A percentile compares a stretch with the other conserved stretches of the same genome.
phyloP scores from a whole-genome alignment of 306 rosid genomes.

The Citrullus mucosospermus region DNA sequence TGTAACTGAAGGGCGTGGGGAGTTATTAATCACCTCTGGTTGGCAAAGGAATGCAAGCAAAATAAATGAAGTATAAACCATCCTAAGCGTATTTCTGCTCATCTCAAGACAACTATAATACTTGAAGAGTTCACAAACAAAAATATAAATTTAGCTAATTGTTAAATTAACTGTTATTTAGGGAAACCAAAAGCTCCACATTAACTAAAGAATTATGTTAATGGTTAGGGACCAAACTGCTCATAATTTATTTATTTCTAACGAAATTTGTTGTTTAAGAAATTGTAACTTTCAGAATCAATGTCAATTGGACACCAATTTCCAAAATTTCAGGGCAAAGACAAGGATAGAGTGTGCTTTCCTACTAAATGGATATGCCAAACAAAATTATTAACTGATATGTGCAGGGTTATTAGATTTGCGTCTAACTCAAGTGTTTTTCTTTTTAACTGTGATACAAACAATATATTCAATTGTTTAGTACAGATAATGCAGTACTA shows the following conservation, averaged over 20 bases:
- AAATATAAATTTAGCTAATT: not conserved
- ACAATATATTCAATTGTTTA: not conserved
- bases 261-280: not conserved
- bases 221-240: not conserved
- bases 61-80: too few species aligned
- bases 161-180: not conserved
- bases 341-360: not conserved
- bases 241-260: not conserved
- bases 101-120: not conserved
- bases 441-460: not conserved
- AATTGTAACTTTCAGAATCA: not conserved
- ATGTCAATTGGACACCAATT: not conserved
- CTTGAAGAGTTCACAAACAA: not conserved
- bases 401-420: not conserved
- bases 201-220: not conserved
- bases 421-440: not conserved
- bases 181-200: not conserved
- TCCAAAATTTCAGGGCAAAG: not conserved
- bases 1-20: not conserved
- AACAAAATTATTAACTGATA: not conserved
- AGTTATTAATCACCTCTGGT: too few species aligned
- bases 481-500: not conserved
- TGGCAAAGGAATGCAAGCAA: too few species aligned
- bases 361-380: not conserved
- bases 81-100: not conserved